Evolutionary conservation across 176 grass and related monocot species (phyloP).

Genomic region (Rhynchospora breviuscula): DNA sequence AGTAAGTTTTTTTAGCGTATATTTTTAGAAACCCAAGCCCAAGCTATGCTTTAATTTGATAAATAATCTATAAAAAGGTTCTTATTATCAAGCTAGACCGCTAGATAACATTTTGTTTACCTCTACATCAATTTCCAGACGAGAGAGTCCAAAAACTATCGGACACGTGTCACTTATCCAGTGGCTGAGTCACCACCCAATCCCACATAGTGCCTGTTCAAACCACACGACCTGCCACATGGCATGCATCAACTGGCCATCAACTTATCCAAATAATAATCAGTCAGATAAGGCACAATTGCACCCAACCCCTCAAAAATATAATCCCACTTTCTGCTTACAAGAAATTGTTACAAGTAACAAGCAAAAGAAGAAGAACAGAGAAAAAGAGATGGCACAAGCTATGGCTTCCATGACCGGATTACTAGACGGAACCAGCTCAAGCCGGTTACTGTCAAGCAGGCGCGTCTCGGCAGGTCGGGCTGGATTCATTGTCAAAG

Average conservation of each 20-base stretch:
- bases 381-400: conserved; percentile 50
- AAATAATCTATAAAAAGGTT: neutral
- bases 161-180: conserved; percentile 24
- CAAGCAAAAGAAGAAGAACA: neutral
- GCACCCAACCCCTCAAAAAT: conserved; percentile 37
- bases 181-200: conserved; percentile 37
- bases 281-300: conserved; percentile 43
- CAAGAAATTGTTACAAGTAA: conserved; percentile 6
- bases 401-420: conserved; percentile 97
- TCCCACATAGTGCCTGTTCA: neutral
- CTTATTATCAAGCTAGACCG: neutral
- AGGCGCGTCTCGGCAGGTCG: conserved; percentile 23
- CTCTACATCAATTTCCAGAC: neutral
- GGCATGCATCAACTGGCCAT: conserved; percentile 36
- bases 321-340: conserved; percentile 23
- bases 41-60: neutral
- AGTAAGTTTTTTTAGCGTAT: neutral
- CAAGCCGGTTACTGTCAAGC: conserved; percentile 42
- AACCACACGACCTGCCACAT: conserved; percentile 25
- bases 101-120: neutral
- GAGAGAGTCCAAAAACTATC: neutral
- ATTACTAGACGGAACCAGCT: conserved; percentile 34
- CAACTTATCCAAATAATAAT: conserved; percentile 47
- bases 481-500: conserved; percentile 38
- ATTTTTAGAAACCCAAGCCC: neutral